phyloP scores from a whole-genome alignment of 805 yeast species.

The Suhomyces tanzawaensis region DNA sequence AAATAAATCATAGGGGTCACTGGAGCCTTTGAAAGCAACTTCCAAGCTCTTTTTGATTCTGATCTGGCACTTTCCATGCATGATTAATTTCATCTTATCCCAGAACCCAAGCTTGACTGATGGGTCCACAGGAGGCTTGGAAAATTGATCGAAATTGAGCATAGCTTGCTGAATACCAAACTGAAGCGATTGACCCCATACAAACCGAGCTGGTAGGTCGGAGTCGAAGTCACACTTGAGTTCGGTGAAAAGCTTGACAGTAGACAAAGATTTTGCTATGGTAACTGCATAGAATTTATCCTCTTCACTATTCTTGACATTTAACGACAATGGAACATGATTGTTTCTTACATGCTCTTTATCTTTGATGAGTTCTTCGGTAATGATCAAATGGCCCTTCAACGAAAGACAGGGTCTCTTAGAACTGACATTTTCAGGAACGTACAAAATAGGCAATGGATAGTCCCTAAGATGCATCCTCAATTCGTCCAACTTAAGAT shows the following conservation, averaged over 20 bases:
- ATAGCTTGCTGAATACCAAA: conserved; percentile 81
- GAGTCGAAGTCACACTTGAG: conserved; percentile 56
- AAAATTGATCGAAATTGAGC: conserved; percentile 74
- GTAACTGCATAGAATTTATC: conserved; percentile 49
- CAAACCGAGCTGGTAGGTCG: conserved; percentile 56
- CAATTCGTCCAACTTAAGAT: conserved; percentile 57
- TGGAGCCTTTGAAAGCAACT: conserved; percentile 67
- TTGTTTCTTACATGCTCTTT: conserved; percentile 56
- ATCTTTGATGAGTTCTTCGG: conserved; percentile 58
- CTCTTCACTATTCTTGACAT: conserved; percentile 13
- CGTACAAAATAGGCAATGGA: conserved; percentile 76
- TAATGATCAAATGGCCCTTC: conserved; percentile 64
- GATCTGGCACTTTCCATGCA: conserved; percentile 69
- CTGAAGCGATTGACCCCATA: conserved; percentile 84
- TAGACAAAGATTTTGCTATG: conserved; percentile 73
- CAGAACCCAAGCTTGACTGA: conserved; percentile 85
- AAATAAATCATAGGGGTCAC: conserved; percentile 73
- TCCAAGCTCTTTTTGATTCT: conserved; percentile 48
- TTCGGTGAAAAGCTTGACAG: conserved; percentile 70
- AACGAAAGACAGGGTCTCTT: conserved; percentile 27
- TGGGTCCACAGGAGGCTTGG: conserved; percentile 88
- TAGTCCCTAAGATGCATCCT: conserved; percentile 78
- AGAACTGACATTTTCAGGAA: conserved; percentile 49
- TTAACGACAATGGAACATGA: conserved; percentile 57
- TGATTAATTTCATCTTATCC: conserved; percentile 78